These are phyloP conservation scores for Golubevia sp. DNA, from an alignment of 1,284 basidiomycete genomes.

Conservation along the genomic window DNA sequence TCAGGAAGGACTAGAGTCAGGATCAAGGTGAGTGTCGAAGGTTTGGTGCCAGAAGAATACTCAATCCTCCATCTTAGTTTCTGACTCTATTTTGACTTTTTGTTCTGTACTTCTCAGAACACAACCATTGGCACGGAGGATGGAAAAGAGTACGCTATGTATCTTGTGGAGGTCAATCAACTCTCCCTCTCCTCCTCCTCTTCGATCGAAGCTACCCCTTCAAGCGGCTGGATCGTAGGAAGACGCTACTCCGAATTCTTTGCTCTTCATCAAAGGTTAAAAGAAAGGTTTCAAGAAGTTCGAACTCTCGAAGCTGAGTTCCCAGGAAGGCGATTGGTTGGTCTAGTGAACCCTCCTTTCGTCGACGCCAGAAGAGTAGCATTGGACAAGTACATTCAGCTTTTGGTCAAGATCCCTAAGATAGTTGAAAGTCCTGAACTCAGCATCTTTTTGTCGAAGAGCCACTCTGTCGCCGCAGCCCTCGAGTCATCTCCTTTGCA, in stretches of 20 bases:
- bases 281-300: constrained; percentile 66
- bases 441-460: constrained; percentile 76
- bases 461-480: constrained; percentile 65
- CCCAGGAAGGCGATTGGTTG: constrained; percentile 37
- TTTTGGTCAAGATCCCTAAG: constrained; percentile 72
- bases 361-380: constrained; percentile 78
- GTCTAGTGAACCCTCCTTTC: constrained; percentile 32
- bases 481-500: constrained; percentile 73
- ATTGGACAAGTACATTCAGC: constrained; percentile 86
- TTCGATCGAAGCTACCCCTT: constrained; percentile 70
- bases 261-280: constrained; percentile 80
- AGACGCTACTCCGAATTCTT: constrained; percentile 93
- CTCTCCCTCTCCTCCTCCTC: constrained; percentile 63
- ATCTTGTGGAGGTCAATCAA: constrained; percentile 89
- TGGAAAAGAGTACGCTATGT: constrained; percentile 85
- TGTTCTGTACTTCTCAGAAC: constrained; percentile 2
- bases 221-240: constrained; percentile 86
- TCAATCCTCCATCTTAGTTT: no score
- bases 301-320: constrained; percentile 33
- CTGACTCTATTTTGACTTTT: no score
- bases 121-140: constrained; percentile 65
- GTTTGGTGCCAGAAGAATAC: no score
- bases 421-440: constrained; percentile 84
- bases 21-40: no score
- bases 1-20: constrained; percentile 75